Percentiles rank a stretch among this genome's conserved stretches.
phyloP scores from a whole-genome alignment of 306 rosid species.

The Notholithocarpus densiflorus region DNA sequence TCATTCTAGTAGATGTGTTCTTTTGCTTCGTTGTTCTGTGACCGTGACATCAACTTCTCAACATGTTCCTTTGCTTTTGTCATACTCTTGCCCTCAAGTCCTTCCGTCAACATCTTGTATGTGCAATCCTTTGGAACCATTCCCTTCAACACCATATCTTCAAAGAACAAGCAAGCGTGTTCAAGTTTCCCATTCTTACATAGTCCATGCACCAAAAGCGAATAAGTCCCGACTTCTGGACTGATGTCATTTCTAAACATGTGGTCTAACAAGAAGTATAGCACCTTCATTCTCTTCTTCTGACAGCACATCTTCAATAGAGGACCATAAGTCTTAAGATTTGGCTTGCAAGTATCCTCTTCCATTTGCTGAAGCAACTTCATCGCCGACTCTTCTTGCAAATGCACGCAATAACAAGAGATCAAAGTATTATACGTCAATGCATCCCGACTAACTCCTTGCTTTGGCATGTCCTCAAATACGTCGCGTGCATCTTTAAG shows the following conservation, averaged over 20 bases:
- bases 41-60: slow-evolving; percentile 49
- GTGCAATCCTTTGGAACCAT: slow-evolving; percentile 35
- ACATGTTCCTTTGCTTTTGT: slow-evolving; percentile 43
- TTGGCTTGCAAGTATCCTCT: slow-evolving; percentile 55
- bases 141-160: slow-evolving; percentile 58
- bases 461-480: slow-evolving; percentile 69
- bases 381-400: slow-evolving; percentile 76
- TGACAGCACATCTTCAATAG: slow-evolving; percentile 80
- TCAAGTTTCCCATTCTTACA: slow-evolving; percentile 49
- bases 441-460: slow-evolving; percentile 49
- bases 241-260: slow-evolving; percentile 68
- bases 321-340: slow-evolving; percentile 61
- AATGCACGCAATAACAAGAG: slow-evolving; percentile 55
- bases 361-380: slow-evolving; percentile 80
- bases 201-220: slow-evolving; percentile 53
- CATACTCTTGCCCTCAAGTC: slow-evolving; percentile 61
- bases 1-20: neutral
- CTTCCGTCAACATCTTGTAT: slow-evolving; percentile 37
- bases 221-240: slow-evolving; percentile 54
- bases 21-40: neutral
- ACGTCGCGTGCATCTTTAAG: slow-evolving; percentile 61
- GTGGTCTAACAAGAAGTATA: slow-evolving; percentile 62
- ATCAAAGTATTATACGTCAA: slow-evolving; percentile 60
- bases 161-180: slow-evolving; percentile 52
- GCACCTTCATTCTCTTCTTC: slow-evolving; percentile 83